Percentiles rank a stretch among this genome's conserved stretches.
phyloP scores from a whole-genome alignment of 345 rosid species.

The Gossypium stocksii region DNA sequence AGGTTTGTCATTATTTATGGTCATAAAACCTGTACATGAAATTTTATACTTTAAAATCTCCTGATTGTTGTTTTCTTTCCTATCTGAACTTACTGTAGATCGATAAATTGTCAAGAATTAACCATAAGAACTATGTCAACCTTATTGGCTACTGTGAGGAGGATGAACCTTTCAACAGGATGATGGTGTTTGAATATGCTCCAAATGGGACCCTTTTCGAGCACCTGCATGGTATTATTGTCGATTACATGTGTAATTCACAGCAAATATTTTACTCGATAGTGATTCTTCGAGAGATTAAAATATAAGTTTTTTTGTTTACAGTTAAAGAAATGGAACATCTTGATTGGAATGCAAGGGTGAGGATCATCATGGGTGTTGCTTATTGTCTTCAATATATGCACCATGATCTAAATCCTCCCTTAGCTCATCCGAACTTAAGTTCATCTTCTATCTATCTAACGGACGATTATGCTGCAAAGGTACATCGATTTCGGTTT shows the following conservation, averaged over 20 bases:
- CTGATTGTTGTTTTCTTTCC: neutral
- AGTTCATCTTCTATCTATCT: constrained; percentile 43
- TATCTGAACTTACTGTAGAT: constrained; percentile 42
- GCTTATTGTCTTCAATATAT: constrained; percentile 89
- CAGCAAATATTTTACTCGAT: neutral
- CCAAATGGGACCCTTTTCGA: constrained; percentile 87
- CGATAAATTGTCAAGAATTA: constrained; percentile 67
- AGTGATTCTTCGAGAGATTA: constrained; percentile 5
- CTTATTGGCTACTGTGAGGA: constrained; percentile 89
- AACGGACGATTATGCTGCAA: constrained; percentile 94
- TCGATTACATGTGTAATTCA: neutral
- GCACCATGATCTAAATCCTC: constrained; percentile 89
- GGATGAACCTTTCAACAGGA: constrained; percentile 78
- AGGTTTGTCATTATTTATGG: constrained; percentile 33
- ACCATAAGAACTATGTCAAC: constrained; percentile 94
- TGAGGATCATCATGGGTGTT: constrained; percentile 85
- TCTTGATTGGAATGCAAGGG: constrained; percentile 86
- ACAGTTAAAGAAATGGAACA: constrained; percentile 85
- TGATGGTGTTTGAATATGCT: constrained; percentile 99
- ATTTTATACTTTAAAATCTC: constrained; percentile 1
- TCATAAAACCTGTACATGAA: neutral
- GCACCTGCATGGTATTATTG: constrained; percentile 73
- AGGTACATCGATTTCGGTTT: constrained; percentile 38
- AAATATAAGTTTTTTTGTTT: constrained; percentile 13
- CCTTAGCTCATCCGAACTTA: constrained; percentile 48